Evolutionary conservation across 2,329 filamentous ascomycete genomes (phyloP), one percentile per base, ranked within the genome.

Genomic region (Zopfia rhizophila): DNA sequence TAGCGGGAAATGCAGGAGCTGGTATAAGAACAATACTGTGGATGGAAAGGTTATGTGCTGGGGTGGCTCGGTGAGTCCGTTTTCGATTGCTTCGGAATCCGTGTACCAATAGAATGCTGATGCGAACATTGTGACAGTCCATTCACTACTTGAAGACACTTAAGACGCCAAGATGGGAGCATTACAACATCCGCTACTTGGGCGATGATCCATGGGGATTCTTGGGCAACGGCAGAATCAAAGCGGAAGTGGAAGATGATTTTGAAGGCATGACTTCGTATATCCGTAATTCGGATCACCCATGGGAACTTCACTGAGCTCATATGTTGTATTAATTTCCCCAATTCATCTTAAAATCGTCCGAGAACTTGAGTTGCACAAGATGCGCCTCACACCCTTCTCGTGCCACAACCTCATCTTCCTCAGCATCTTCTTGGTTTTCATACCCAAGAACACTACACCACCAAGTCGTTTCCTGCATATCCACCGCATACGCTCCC

Each of bases 1-100:
- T 17, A 29, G 19, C 14, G 32, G 22, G 8, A 29, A 33, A 5
- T 48, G 45, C 21, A 43, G 31, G 17, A 44, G 39, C 24, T 48
- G 45, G 45, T 48, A 48, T 19, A 48, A 48, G 45, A n/a, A 48
- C 17, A 48, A 48, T 16, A 48, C 31, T 10, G 29, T 32, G 5
- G 45, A 37, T 13, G 45, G 45, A 3, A 48, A 48, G 16, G 31
- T 48, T 7, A 37, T 36, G 45, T 37, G 30, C 19, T 48, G 45
- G 45, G 45, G 31, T 18, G 45, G 45, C 5, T 48, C 45, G 17
- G 45, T 40, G 22, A 23, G 42, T 32, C 3, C n/a, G n/a, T 18
- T 21, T 3, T 18, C 8, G 11, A 16, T 7, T 5, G 8, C 16
- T 45, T 13, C n/a, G n/a, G n/a, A n/a, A n/a, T n/a, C n/a, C n/a